Evolutionary conservation across 805 yeast genomes (phyloP).

Genomic region (Cyberlindnera maritima): DNA sequence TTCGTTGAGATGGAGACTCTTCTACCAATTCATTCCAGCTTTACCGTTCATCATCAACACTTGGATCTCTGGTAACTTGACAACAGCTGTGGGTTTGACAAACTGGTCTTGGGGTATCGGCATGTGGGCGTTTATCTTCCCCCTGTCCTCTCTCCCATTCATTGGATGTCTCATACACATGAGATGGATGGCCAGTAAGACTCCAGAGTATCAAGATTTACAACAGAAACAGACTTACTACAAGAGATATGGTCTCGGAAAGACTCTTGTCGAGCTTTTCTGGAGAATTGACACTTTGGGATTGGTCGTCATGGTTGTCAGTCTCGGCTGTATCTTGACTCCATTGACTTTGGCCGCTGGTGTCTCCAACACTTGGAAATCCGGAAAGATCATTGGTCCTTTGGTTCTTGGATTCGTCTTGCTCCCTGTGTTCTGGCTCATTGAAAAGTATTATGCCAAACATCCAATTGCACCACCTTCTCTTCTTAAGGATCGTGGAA

Average conservation of each 20-base stretch:
- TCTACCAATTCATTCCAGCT: slow-evolving; percentile 62
- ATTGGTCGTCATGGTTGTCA: slow-evolving; percentile 48
- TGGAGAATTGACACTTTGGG: slow-evolving; percentile 71
- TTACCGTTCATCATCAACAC: slow-evolving; percentile 74
- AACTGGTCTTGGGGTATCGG: slow-evolving; percentile 76
- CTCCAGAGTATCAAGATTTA: slow-evolving; percentile 48
- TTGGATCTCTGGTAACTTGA: slow-evolving; percentile 69
- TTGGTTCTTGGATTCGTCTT: slow-evolving; percentile 62
- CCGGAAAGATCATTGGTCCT: slow-evolving; percentile 64
- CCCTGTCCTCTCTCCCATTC: slow-evolving; percentile 61
- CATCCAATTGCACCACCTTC: slow-evolving; percentile 63
- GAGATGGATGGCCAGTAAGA: slow-evolving; percentile 49
- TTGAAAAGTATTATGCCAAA: slow-evolving; percentile 56
- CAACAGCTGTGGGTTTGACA: slow-evolving; percentile 31
- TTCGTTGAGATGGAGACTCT: slow-evolving; percentile 66
- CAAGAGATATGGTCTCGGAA: slow-evolving; percentile 35
- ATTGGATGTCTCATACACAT: slow-evolving; percentile 52
- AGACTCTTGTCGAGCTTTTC: slow-evolving; percentile 40
- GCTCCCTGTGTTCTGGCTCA: slow-evolving; percentile 54
- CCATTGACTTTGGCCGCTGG: slow-evolving; percentile 82
- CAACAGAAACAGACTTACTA: slow-evolving; percentile 37
- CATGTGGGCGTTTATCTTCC: slow-evolving; percentile 78
- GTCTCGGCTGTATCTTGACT: slow-evolving; percentile 61
- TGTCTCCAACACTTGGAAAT: slow-evolving; percentile 48
- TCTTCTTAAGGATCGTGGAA: slow-evolving; percentile 64